Evolutionary conservation across 2,329 filamentous ascomycete species (phyloP).

Genomic region (Clarireedia paspali): DNA sequence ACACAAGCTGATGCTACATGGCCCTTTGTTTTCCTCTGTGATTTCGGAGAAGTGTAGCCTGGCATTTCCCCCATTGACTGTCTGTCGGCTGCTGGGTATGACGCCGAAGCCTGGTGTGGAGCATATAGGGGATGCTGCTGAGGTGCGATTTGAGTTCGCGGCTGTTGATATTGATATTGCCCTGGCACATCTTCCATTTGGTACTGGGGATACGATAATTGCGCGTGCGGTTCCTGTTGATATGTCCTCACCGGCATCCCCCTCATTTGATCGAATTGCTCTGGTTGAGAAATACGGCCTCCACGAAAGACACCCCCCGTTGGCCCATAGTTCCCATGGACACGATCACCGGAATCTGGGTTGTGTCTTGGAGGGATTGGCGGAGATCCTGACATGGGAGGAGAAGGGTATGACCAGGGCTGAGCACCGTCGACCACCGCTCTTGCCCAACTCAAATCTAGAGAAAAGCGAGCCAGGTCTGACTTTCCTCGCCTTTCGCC

Average conservation of each 20-base stretch:
- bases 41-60: constrained; percentile 48
- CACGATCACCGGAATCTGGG: constrained; percentile 49
- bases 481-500: constrained; percentile 52
- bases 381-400: constrained; percentile 67
- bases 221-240: constrained; percentile 28
- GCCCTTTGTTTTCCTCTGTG: constrained; percentile 63
- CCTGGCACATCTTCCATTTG: constrained; percentile 20
- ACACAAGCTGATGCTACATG: constrained; percentile 81
- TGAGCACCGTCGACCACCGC: constrained; percentile 47
- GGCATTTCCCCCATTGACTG: constrained; percentile 37
- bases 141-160: constrained; percentile 15
- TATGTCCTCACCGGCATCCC: constrained; percentile 32
- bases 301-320: constrained; percentile 44
- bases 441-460: constrained; percentile 49
- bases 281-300: constrained; percentile 22
- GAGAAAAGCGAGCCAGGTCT: constrained; percentile 46
- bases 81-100: constrained; percentile 23
- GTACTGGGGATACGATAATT: constrained; percentile 19
- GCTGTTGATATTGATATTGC: constrained; percentile 19
- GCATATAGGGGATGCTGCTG: constrained; percentile 19
- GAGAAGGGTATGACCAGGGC: constrained; percentile 59
- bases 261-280: constrained; percentile 20
- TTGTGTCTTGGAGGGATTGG: constrained; percentile 50
- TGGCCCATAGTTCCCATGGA: constrained; percentile 38
- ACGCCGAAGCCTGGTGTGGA: constrained; percentile 14